Evolutionary conservation across 148 eudicot genomes (phyloP).

Genomic region (Nepenthes gracilis): DNA sequence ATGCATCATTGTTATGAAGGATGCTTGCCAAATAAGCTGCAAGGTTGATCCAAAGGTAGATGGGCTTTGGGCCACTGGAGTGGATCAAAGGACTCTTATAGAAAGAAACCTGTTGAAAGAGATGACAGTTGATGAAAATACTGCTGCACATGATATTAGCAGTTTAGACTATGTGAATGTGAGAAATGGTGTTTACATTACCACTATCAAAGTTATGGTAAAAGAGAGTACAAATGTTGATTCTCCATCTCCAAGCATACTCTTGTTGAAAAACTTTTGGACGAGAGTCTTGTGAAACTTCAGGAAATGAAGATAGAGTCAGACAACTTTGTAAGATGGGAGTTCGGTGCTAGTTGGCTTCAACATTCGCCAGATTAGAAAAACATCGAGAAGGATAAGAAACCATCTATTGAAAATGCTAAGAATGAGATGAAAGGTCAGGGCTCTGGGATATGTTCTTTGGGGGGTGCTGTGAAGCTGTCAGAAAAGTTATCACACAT

Average conservation of each 20-base stretch:
- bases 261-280: conserved; percentile 61
- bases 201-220: conserved; percentile 66
- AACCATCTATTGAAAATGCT: conserved; percentile 13
- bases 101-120: too few species aligned
- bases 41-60: conserved; percentile 94
- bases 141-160: conserved; percentile 57
- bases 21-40: conserved; percentile 20
- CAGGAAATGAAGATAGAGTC: conserved; percentile 50
- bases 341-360: conserved; percentile 98
- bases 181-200: conserved; percentile 78
- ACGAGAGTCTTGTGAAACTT: conserved; percentile 66
- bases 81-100: conserved; percentile 1
- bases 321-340: conserved; percentile 79
- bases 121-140: too few species aligned
- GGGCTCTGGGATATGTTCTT: conserved; percentile 39
- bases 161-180: conserved; percentile 78
- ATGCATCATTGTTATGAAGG: too few species aligned
- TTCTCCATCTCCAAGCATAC: conserved; percentile 29
- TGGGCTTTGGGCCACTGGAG: conserved; percentile 67
- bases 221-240: conserved; percentile 23
- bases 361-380: conserved; percentile 97
- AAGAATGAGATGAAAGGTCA: conserved; percentile 91
- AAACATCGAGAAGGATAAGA: conserved; percentile 67
- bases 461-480: conserved; percentile 38
- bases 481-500: conserved; percentile 95